phyloP scores from a whole-genome alignment of 352 stramenopile species.

The Pythium scleroteichum region DNA sequence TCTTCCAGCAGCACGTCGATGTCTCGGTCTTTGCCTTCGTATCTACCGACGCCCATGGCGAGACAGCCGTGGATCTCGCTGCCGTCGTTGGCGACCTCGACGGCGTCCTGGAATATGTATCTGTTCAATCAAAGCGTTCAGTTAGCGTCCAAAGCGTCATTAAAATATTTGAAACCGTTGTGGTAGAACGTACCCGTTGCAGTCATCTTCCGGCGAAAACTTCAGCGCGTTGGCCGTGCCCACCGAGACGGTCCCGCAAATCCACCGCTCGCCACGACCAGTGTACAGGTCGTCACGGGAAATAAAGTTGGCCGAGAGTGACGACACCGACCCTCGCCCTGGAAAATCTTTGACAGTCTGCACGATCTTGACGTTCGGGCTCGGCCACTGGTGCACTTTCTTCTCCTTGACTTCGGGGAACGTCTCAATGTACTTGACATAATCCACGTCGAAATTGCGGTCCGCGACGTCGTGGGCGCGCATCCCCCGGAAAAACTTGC shows the following conservation, averaged over 20 bases:
- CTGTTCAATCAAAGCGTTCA: conserved; percentile 2
- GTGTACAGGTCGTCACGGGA: conserved; percentile 37
- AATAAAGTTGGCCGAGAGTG: conserved; percentile 50
- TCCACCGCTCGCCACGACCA: conserved; percentile 44
- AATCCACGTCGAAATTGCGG: conserved; percentile 55
- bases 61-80: conserved; percentile 49
- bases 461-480: conserved; percentile 53
- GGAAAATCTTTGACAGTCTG: conserved; percentile 56
- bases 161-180: not conserved
- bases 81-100: conserved; percentile 37
- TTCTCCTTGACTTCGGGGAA: conserved; percentile 61
- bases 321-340: conserved; percentile 45
- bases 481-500: conserved; percentile 65
- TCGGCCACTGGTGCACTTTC: conserved; percentile 44
- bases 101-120: conserved; percentile 61
- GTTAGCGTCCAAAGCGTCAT: not conserved
- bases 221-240: conserved; percentile 38
- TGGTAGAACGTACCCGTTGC: conserved; percentile 40
- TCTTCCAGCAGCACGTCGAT: conserved; percentile 54
- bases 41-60: conserved; percentile 49
- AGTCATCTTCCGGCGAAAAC: conserved; percentile 59
- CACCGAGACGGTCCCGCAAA: conserved; percentile 54
- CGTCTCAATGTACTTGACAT: conserved; percentile 56
- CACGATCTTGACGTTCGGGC: conserved; percentile 46
- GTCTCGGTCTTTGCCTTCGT: conserved; percentile 49